Base-by-base conservation (phyloP, 176 grass and related monocot genomes). In the Aegilops bicornis region DNA sequence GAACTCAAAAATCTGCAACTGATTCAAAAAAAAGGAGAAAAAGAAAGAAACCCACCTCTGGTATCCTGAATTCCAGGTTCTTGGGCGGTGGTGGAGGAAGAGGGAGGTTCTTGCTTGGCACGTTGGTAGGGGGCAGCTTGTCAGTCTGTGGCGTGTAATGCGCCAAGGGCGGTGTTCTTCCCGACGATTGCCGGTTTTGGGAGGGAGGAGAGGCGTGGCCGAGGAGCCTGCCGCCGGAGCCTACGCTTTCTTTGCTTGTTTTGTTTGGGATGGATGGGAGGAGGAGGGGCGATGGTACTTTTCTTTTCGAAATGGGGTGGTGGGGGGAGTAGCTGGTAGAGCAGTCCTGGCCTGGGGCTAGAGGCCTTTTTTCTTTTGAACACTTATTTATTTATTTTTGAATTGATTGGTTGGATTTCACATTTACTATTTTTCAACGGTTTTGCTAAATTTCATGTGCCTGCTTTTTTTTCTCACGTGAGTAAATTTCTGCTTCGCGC, bases 121-220 rank as follows among this genome's bases (percentile, higher is more conserved):
- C 8, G 1, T 0, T 6, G 37, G 14, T 4, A 16, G 50, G 79
- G 35, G 1, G 25, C 48, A 10, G 52, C 52, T 20, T 4, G 63
- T n/a, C 12, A 31, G 24, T 25, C 2, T 10, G 32, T 70, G n/a
- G 68, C 68, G 19, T 60, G 64, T 66, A 83, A 74, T 33, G 65
- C 64, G 27, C 80, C 50, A n/a, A n/a, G 36, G 64, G 87, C 52
- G 64, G 79, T 7, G 64, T 69, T 77, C 48, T 20, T n/a, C 1
- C 23, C 58, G 84, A 24, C 45, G 63, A 73, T 83, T 77, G 48
- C 80, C 17, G 71, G 62, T 77, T 83, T 83, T 33, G 76, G 84
- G 40, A 42, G 84, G n/a, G 16, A 78, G 27, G 73, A 36, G 83
- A 25, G 83, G 58, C 14, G 32, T 43, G 52, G 70, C 36, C 52